phyloP scores from a whole-genome alignment of 176 grass and related monocot genomes.

The Phragmites australis region DNA sequence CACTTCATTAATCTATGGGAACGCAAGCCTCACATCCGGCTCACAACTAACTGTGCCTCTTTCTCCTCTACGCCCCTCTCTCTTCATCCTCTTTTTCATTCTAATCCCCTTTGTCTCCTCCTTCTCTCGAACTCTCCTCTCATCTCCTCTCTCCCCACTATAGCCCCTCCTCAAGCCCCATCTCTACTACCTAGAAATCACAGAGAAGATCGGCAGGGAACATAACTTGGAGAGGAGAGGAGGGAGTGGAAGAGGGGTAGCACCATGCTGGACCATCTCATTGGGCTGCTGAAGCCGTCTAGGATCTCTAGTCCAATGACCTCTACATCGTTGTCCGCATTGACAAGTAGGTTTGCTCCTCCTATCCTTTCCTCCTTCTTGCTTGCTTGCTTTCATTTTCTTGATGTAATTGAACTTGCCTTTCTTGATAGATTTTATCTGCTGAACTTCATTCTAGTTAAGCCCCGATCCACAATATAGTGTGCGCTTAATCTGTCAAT shows the following conservation, averaged over 20 bases:
- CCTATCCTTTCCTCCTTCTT: too few species aligned
- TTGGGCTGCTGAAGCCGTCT: constrained; percentile 73
- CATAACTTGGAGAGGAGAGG: neutral
- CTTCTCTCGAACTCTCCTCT: too few species aligned
- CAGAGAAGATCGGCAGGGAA: neutral
- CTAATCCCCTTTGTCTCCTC: too few species aligned
- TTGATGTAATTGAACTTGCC: neutral
- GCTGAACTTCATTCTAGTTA: neutral
- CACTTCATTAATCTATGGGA: too few species aligned
- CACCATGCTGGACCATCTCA: constrained; percentile 55
- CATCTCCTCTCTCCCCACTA: too few species aligned
- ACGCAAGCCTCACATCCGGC: too few species aligned
- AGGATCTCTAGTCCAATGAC: constrained; percentile 69
- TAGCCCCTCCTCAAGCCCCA: too few species aligned
- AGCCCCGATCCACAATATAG: neutral
- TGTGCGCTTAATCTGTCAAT: neutral
- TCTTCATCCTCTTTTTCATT: too few species aligned
- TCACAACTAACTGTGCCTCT: too few species aligned
- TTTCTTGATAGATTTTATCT: neutral
- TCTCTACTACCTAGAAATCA: neutral
- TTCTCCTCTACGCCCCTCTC: too few species aligned
- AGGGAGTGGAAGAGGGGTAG: neutral
- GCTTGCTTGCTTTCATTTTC: neutral
- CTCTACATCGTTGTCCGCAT: constrained; percentile 59
- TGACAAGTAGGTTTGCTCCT: constrained; percentile 49